These are phyloP conservation scores for Acanthochlamys bracteata DNA, from an alignment of 106 monocot species.

Conservation along the genomic window DNA sequence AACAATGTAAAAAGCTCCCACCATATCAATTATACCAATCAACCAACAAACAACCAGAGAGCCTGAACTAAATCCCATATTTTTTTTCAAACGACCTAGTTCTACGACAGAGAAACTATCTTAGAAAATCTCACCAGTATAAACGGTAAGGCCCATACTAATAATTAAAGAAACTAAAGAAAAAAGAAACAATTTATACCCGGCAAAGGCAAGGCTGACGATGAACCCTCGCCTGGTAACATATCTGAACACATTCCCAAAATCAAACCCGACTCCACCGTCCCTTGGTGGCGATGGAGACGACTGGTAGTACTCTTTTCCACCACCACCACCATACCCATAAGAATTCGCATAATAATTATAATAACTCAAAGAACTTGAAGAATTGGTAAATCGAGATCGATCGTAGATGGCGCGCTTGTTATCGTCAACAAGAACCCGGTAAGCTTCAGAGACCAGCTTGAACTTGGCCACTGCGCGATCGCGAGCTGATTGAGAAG, in stretches of 20 bases:
- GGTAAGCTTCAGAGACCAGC: slow-evolving; percentile 68
- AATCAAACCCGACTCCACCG: slow-evolving; percentile 24
- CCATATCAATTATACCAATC: no score
- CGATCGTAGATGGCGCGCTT: slow-evolving; percentile 54
- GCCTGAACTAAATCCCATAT: no score
- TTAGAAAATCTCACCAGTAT: not conserved
- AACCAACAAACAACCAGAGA: no score
- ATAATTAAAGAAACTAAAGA: not conserved
- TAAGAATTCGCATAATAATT: slow-evolving; percentile 13
- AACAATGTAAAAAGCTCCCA: no score
- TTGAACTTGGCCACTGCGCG: slow-evolving; percentile 39
- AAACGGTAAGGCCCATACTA: not conserved
- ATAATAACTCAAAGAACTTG: slow-evolving; percentile 8
- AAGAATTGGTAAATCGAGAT: not conserved
- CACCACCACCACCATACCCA: slow-evolving; percentile 14
- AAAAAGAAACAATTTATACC: slow-evolving; percentile 23
- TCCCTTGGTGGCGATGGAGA: slow-evolving; percentile 2
- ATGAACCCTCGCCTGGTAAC: slow-evolving; percentile 49
- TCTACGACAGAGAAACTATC: not conserved
- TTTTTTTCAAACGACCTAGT: no score
- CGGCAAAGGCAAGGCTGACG: slow-evolving; percentile 43
- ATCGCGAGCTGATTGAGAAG: slow-evolving; percentile 29
- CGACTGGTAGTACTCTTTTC: slow-evolving; percentile 5
- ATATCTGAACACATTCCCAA: slow-evolving; percentile 31
- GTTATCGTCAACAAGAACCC: slow-evolving; percentile 56